Percentiles rank a stretch among this genome's conserved stretches.
Conservation (phyloP, 2,329 filamentous ascomycete genomes). For the Ascomycota sp. region DNA sequence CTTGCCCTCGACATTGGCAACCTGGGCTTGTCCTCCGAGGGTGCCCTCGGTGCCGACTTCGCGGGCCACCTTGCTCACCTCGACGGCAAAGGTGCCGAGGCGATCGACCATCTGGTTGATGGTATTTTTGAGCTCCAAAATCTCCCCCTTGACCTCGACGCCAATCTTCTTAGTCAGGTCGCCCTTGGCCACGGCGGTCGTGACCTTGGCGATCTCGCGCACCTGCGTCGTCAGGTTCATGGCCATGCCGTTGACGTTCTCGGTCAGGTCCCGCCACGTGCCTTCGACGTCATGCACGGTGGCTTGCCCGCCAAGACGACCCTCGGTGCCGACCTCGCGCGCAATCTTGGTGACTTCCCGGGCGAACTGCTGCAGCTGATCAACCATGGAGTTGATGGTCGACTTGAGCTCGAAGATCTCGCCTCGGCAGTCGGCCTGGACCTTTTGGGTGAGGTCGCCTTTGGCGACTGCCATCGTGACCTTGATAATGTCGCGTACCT, state of each 20-base stretch:
- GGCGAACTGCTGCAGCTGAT: constrained; percentile 90
- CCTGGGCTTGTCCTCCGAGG: constrained; percentile 78
- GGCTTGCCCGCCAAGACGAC: constrained; percentile 80
- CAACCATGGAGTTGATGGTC: constrained; percentile 98
- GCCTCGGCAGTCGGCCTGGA: constrained; percentile 78
- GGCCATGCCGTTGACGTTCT: constrained; percentile 95
- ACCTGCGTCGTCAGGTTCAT: constrained; percentile 97
- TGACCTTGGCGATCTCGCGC: constrained; percentile 91
- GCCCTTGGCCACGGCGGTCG: constrained; percentile 81
- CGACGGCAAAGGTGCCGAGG: constrained; percentile 83
- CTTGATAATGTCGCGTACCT: constrained; percentile 87
- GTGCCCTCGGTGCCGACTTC: constrained; percentile 95
- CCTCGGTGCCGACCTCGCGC: constrained; percentile 89
- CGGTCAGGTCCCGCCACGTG: constrained; percentile 89
- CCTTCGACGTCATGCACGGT: constrained; percentile 92
- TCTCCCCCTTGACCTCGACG: constrained; percentile 84
- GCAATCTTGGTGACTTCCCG: constrained; percentile 94
- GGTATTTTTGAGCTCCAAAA: constrained; percentile 84
- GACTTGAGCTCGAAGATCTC: constrained; percentile 91
- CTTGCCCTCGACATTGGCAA: constrained; percentile 90
- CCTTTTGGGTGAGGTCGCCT: constrained; percentile 90
- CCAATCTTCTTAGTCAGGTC: constrained; percentile 93
- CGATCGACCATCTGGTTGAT: constrained; percentile 99
- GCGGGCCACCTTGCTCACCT: constrained; percentile 85
- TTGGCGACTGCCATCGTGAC: constrained; percentile 52